A percentile compares a stretch with the other conserved stretches of the same genome.
phyloP scores from a whole-genome alignment of 2,329 filamentous ascomycete genomes.

The Colletotrichum liaoningense region DNA sequence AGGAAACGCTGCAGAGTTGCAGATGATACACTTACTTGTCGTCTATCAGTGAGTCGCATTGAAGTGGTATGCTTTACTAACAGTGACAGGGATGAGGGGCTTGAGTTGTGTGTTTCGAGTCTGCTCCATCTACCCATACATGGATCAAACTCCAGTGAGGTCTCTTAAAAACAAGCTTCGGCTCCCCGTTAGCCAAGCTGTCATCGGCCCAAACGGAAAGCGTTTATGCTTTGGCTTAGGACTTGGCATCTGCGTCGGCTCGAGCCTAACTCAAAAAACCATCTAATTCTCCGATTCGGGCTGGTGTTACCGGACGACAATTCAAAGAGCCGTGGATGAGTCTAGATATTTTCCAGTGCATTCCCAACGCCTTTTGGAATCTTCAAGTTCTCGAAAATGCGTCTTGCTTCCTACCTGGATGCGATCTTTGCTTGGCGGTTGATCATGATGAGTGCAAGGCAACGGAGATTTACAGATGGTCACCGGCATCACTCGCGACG shows the following conservation, averaged over 20 bases:
- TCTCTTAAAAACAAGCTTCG: conserved; percentile 25
- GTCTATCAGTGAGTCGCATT: background rate
- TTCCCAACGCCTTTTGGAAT: background rate
- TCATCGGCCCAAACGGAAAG: background rate
- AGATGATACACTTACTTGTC: background rate
- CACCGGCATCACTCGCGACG: conserved; percentile 16
- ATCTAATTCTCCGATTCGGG: background rate
- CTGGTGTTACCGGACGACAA: background rate
- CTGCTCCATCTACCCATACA: conserved; percentile 13
- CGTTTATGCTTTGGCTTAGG: background rate
- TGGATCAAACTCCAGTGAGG: background rate
- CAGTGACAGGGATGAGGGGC: conserved; percentile 18
- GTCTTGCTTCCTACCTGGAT: background rate
- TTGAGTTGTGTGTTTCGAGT: conserved; percentile 15
- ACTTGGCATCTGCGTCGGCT: conserved; percentile 12
- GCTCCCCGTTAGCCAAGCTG: conserved; percentile 1
- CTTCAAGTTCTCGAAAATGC: background rate
- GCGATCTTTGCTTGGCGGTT: background rate
- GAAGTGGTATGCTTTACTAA: background rate
- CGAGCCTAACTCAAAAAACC: conserved; percentile 24
- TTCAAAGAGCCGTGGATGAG: background rate
- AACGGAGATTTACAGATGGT: conserved; percentile 7
- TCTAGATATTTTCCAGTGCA: background rate
- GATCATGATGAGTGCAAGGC: background rate
- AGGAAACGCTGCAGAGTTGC: conserved; percentile 1